A percentile compares a stretch with the other conserved stretches of the same genome.
phyloP scores from a whole-genome alignment of 2,329 filamentous ascomycete genomes.

The Aspergillus clavatus region DNA sequence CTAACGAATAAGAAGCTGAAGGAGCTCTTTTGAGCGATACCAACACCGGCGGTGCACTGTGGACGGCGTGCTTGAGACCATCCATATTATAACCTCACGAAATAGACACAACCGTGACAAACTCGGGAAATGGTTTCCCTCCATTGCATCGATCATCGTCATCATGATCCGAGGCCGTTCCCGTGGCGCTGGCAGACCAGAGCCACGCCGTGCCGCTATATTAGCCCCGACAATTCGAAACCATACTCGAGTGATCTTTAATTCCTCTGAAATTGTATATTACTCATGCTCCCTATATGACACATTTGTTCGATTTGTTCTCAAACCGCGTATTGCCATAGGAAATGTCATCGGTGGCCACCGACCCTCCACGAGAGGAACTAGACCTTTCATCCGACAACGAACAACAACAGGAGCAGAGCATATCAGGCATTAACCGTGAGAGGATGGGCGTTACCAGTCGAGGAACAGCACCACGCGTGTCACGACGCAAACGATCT shows the following conservation, averaged over 20 bases:
- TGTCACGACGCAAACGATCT: conserved; percentile 5
- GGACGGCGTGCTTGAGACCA: neutral
- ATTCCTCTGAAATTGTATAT: no score
- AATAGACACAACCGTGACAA: neutral
- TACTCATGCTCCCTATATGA: neutral
- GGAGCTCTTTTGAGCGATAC: neutral
- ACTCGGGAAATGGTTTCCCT: neutral
- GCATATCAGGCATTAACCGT: conserved; percentile 11
- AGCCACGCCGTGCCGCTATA: neutral
- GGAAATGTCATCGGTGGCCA: conserved; percentile 11
- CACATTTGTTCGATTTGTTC: neutral
- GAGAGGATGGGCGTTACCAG: conserved; percentile 14
- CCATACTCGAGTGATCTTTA: neutral
- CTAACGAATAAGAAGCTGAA: conserved; percentile 6
- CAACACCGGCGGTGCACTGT: no score
- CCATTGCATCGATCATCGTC: neutral
- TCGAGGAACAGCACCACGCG: conserved; percentile 2
- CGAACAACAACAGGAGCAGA: conserved; percentile 5
- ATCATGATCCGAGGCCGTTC: neutral
- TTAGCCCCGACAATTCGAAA: neutral
- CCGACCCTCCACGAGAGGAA: conserved; percentile 7
- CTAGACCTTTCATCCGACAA: conserved; percentile 1
- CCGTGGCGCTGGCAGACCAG: neutral
- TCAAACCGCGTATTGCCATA: neutral
- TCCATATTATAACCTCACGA: neutral